Base-by-base conservation (phyloP, 1,284 basidiomycete genomes). In the Anthracocystis walkeri region DNA sequence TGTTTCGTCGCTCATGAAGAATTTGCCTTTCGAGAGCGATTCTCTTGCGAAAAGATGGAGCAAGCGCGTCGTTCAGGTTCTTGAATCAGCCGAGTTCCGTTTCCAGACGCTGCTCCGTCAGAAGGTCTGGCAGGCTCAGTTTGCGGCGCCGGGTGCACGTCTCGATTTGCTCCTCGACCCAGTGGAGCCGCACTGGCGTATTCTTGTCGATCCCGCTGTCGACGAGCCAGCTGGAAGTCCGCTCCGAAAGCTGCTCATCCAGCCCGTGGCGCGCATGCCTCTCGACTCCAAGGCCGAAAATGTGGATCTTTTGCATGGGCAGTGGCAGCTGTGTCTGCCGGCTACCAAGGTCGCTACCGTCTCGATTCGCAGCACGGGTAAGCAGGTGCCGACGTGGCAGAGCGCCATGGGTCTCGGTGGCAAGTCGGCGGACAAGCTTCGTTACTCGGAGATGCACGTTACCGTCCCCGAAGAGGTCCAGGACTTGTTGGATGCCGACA, bases 241-340 rank as follows among this genome's bases (percentile, higher is more conserved):
- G 41, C 90, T 94, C 53, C 92, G 95, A 38, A 88, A 89, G 61
- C 84, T 93, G 20, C 87, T 97, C 2, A 89, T 90, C 48, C 88
- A 89, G 31, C 94, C 95, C 1, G 89, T 95, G 5, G 94, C 91
- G 0, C 89, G 95, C n/a, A 88, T 95, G 74, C 87, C 88, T 10
- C 79, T 88, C 67, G 77, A 78, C 16, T 46, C 63, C 41, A 59
- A 29, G 14, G 66, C 85, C 46, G 54, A 75, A 18, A 72, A 79
- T 0, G 79, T 81, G 4, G 70, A 81, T 51, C 84, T 97, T 12
- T 87, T 96, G 48, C 86, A 87, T 20, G 95, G 94, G 2, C 84
- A 83, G 2, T 97, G 94, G 94, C 90, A 94, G 78, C 88, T 97
- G 63, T 92, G 92, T 20, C 84, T 97, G 12, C 95, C 95, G 4